Evolutionary conservation across 352 stramenopile genomes (phyloP), one percentile per base, ranked within the genome.

Genomic region (Peronospora belbahrii): DNA sequence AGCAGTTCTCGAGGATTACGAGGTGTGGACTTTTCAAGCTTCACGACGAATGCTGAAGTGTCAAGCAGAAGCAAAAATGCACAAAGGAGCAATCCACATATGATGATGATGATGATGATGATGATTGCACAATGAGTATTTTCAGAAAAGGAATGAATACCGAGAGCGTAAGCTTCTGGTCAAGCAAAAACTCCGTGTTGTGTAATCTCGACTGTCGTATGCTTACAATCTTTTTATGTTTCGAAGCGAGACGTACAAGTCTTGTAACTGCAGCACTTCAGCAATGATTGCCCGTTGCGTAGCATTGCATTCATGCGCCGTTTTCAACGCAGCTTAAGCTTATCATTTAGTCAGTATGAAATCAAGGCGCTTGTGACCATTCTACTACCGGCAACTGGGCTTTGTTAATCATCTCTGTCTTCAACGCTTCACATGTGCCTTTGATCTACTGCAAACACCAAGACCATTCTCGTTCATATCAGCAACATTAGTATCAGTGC

Each of bases 261-360:
- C 73, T 24, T 72, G 56, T 3, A 64, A 25, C 20, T 80, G 58
- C 13, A 89, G 50, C 24, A 89, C 60, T 40, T 89, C 54, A 0
- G 73, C 78, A 17, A 87, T 60, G 31, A 85, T 52, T 76, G 83
- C 2, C 78, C 78, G 43, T 79, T 89, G 56, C 74, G n/a, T 83
- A 6, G 83, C 51, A 46, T 89, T 74, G 20, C 63, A 48, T 38
- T 87, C 78, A 14, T 87, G 52, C 17, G 70, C 51, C 70, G 15
- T 59, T 62, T 8, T 56, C 63, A 28, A 65, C n/a, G 61, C 27
- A 86, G 48, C 32, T 62, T 45, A 8, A 87, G 61, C 45, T 86
- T 67, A 2, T 83, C 61, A 36, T 85, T 85, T 15, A 89, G 39
- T 74, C 78, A 89, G n/a, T 60, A 54, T 15, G 85, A 53, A 36